Conservation (phyloP, 768 basidiomycete species). For the Pleurotus tuber-regium region DNA sequence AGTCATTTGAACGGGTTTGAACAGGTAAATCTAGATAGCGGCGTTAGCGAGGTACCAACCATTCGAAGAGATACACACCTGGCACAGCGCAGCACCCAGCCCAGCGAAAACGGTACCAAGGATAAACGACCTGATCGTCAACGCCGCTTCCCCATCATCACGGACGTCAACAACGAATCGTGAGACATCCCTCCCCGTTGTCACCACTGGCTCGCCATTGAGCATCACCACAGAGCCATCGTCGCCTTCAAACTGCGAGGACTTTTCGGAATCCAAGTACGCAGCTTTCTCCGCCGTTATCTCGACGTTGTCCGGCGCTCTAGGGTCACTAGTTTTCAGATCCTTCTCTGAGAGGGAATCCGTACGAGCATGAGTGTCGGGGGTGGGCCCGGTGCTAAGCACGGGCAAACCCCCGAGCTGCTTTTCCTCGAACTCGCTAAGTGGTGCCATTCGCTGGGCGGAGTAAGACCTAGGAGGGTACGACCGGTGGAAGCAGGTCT, state of each 20-base stretch:
- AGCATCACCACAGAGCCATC: constrained; percentile 23
- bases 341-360: background rate
- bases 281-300: background rate
- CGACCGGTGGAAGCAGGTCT: background rate
- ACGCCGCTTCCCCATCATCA: constrained; percentile 54
- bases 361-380: background rate
- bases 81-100: constrained; percentile 54
- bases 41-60: background rate
- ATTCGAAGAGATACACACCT: constrained; percentile 33
- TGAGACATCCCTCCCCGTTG: constrained; percentile 49
- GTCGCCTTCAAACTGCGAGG: constrained; percentile 19
- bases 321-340: background rate
- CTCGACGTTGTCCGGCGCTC: background rate
- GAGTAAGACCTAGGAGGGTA: background rate
- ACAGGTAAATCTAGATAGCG: constrained; percentile 47
- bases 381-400: constrained; percentile 3
- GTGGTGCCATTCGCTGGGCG: constrained; percentile 2
- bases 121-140: constrained; percentile 54
- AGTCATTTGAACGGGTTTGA: constrained; percentile 52
- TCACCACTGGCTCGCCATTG: constrained; percentile 42
- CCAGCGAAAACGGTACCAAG: constrained; percentile 58
- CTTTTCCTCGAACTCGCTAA: constrained; percentile 6
- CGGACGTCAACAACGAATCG: constrained; percentile 52
- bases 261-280: constrained; percentile 10
- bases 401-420: constrained; percentile 2